Evolutionary conservation across 306 rosid species (phyloP).

Genomic region (Delonix regia): DNA sequence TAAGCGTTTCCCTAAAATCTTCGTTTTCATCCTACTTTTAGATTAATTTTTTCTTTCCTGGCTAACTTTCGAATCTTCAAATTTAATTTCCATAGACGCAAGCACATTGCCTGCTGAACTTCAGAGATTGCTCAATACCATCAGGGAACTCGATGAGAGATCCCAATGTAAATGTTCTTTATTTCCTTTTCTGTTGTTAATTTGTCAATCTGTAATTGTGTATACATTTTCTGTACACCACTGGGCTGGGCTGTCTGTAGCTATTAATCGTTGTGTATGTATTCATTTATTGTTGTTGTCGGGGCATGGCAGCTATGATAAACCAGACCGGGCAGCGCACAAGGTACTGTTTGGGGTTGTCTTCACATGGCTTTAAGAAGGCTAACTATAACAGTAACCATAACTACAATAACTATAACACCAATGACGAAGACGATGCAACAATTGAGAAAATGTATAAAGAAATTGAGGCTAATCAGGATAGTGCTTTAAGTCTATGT

Average conservation of each 20-base stretch:
- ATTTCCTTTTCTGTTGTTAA: not conserved
- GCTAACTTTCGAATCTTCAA: not conserved
- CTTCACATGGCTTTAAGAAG: conserved; percentile 83
- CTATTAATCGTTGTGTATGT: not conserved
- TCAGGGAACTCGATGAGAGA: conserved; percentile 95
- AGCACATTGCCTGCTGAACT: conserved; percentile 95
- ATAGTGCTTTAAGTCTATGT: conserved; percentile 79
- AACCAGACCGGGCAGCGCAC: conserved; percentile 92
- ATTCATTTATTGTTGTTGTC: not conserved
- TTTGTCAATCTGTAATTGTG: not conserved
- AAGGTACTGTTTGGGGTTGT: conserved; percentile 77
- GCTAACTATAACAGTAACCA: conserved; percentile 40
- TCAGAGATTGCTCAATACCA: conserved; percentile 90
- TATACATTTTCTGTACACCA: not conserved
- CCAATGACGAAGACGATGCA: conserved; percentile 63
- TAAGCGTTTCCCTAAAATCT: conserved; percentile 30
- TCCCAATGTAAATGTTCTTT: conserved; percentile 66
- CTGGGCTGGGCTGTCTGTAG: not conserved
- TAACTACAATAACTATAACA: conserved; percentile 42
- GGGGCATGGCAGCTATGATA: conserved; percentile 69
- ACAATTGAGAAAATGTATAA: conserved; percentile 70
- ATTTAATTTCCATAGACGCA: conserved; percentile 60
- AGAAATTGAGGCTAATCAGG: conserved; percentile 81
- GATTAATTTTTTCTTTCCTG: not conserved
- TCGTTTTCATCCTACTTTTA: not conserved